Evolutionary conservation across 176 grass and related monocot genomes (phyloP), one percentile per base, ranked within the genome.

Genomic region (Echinochloa phyllopogon): DNA sequence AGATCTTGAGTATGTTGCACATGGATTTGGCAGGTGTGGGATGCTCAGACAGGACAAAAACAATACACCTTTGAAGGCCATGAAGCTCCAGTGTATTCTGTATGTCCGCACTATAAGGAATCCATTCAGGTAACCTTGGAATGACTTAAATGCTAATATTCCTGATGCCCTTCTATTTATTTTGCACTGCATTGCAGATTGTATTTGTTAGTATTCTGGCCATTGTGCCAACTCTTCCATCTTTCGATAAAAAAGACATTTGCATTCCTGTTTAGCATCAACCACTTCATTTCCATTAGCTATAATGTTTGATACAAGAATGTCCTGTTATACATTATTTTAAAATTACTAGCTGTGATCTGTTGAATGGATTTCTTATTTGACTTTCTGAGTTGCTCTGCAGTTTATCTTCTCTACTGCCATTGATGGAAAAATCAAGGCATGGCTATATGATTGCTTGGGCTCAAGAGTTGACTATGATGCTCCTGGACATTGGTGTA

Each of bases 361-460:
- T 79, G 51, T 25, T 61, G 21, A 23, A 21, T 69, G 24, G 42
- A 8, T 84, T 73, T 79, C 21, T 84, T 27, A 86, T 76, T 83
- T 49, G 42, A 3, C 43, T 86, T 74, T 83, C 38, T 81, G 24
- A 44, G 17, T 77, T 68, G 63, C 69, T 75, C 27, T 88, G 78
- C 79, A 99, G 97, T 99, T 99, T 88, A 99, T 99, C 81, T 99
- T 99, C 85, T 99, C 97, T 51, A 99, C 97, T 6, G 94, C 97
- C 23, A 96, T 99, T 47, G 97, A 99, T 82, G 97, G 97, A 44
- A 99, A 99, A 94, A 99, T 99, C 69, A 99, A 99, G 83, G 97
- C 97, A 83, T 99, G 97, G 97, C 60, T 99, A 21, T 99, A 99
- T 75, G 97, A 99, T 82, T 96, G 92, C 86, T 81, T 99, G 81